Conservation (phyloP, 805 yeast genomes). For the Debaryomyces prosopidis region DNA sequence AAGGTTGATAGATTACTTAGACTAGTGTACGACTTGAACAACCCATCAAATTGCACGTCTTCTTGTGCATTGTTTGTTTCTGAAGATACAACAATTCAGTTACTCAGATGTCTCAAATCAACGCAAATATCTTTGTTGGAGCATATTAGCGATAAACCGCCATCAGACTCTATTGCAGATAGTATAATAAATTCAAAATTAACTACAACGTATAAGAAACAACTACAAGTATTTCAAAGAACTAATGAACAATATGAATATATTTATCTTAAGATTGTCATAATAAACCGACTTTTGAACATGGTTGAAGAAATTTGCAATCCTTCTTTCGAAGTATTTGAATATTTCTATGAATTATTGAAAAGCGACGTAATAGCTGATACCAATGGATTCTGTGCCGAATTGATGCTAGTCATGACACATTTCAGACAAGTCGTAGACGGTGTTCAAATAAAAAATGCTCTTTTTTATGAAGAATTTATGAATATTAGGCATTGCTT, state of each 20-base stretch:
- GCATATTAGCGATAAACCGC: background rate
- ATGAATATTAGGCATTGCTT: background rate
- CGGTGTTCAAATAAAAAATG: background rate
- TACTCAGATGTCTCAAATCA: slow-evolving; percentile 1
- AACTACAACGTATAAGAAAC: background rate
- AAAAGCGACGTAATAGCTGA: background rate
- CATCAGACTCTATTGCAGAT: background rate
- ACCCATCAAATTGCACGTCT: background rate
- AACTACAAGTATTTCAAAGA: background rate
- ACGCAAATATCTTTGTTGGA: slow-evolving; percentile 1
- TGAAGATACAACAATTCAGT: background rate
- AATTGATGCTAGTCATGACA: background rate
- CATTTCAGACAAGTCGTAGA: background rate
- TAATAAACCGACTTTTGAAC: background rate
- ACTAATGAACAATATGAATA: background rate
- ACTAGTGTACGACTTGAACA: background rate
- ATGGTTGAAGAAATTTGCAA: background rate
- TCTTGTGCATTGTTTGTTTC: background rate
- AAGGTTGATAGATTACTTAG: background rate
- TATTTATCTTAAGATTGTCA: background rate
- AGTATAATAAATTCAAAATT: background rate
- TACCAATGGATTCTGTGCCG: background rate
- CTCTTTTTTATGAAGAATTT: background rate
- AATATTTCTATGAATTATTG: background rate
- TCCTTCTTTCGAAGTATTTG: background rate